These are phyloP conservation scores for Panellus pusillus DNA, from an alignment of 768 basidiomycete species.

Conservation along the genomic window DNA sequence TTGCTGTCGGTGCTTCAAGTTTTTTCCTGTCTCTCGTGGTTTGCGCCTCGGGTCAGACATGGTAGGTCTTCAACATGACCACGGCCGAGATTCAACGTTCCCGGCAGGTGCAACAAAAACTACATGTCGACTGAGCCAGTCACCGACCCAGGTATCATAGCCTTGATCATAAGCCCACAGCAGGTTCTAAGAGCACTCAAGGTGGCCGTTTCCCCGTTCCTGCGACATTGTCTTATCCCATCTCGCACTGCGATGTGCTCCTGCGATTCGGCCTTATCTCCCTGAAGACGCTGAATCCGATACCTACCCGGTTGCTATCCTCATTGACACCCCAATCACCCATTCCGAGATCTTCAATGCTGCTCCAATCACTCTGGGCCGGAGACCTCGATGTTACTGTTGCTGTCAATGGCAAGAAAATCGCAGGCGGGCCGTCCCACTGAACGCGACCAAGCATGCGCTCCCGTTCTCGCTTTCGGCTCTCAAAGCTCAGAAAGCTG, in stretches of 20 bases:
- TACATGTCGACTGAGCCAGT: conserved; percentile 46
- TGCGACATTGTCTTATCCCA: conserved; percentile 38
- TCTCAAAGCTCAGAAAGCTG: conserved; percentile 41
- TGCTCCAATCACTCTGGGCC: conserved; percentile 36
- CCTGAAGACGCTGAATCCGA: conserved; percentile 45
- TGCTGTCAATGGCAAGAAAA: conserved; percentile 41
- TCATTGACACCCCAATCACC: conserved; percentile 54
- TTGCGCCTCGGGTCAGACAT: conserved; percentile 17
- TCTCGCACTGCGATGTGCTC: conserved; percentile 58
- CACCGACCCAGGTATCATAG: conserved; percentile 41
- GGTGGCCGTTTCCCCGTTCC: conserved; percentile 48
- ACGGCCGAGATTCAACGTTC: not conserved
- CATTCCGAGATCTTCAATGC: conserved; percentile 50
- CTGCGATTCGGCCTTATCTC: conserved; percentile 60
- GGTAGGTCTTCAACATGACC: conserved; percentile 4
- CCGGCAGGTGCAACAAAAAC: conserved; percentile 54
- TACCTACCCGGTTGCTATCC: conserved; percentile 41
- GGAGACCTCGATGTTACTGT: conserved; percentile 43
- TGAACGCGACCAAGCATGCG: conserved; percentile 52
- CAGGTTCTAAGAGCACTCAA: conserved; percentile 10
- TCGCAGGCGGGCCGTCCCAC: conserved; percentile 46
- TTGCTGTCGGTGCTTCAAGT: not conserved
- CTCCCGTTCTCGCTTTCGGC: conserved; percentile 49
- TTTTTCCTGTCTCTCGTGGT: not conserved
- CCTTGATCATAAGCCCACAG: conserved; percentile 1